Conservation (phyloP, 2,329 filamentous ascomycete species). For the Colletotrichum euphorbiae region DNA sequence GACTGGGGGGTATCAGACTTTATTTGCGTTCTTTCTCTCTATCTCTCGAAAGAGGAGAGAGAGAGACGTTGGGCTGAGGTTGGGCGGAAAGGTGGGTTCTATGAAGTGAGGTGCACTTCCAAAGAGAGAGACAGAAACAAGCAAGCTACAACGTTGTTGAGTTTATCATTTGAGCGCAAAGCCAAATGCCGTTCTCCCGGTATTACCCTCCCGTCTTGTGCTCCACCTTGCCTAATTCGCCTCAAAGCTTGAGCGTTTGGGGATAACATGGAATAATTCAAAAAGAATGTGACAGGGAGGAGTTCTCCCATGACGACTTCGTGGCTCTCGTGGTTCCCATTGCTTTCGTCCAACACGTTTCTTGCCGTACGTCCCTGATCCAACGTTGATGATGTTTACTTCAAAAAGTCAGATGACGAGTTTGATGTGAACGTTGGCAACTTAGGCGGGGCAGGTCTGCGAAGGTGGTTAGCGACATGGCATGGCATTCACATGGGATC, state of each 20-base stretch:
- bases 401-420: conserved; percentile 3
- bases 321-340: neutral
- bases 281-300: conserved; percentile 19
- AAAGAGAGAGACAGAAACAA: neutral
- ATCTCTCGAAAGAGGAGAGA: neutral
- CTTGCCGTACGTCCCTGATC: neutral
- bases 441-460: conserved; percentile 50
- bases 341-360: neutral
- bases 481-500: neutral
- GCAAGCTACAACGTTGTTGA: neutral
- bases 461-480: conserved; percentile 6
- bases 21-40: neutral
- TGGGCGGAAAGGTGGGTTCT: no score
- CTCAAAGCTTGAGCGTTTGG: neutral
- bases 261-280: conserved; percentile 8
- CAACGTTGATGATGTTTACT: neutral
- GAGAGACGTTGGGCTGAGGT: neutral
- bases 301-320: neutral
- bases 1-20: conserved; percentile 11
- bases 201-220: no score
- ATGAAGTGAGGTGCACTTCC: no score
- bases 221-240: no score
- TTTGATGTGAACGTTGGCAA: neutral
- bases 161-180: conserved; percentile 17
- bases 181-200: no score